These are phyloP conservation scores for Sporothrix brunneoviolacea DNA, from an alignment of 2,329 filamentous ascomycete species.

Conservation along the genomic window DNA sequence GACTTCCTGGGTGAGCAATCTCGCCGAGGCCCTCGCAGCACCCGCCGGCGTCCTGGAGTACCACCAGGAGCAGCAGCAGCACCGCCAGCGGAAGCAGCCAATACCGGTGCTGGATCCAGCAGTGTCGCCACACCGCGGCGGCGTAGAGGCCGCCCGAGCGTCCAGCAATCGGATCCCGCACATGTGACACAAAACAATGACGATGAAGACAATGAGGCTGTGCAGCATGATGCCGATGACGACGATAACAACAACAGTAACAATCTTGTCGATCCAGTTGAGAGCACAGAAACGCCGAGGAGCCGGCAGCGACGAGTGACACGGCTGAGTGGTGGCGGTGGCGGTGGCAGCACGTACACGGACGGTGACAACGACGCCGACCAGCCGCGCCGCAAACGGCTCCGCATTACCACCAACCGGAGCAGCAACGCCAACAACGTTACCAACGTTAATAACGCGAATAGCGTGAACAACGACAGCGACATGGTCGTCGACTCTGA, in stretches of 20 bases:
- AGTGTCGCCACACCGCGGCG: too few species aligned
- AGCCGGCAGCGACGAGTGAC: background rate
- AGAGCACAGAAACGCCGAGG: too few species aligned
- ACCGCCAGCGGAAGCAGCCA: too few species aligned
- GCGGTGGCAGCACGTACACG: background rate
- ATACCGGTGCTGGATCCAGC: too few species aligned
- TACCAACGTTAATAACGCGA: background rate
- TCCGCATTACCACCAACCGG: background rate
- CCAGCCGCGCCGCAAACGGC: conserved; percentile 8
- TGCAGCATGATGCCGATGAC: background rate
- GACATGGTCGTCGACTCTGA: conserved; percentile 2
- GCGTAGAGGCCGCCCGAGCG: background rate
- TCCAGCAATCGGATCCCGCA: too few species aligned
- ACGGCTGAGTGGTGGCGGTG: background rate
- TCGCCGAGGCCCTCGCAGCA: background rate
- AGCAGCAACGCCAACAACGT: background rate
- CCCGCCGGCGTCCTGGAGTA: background rate
- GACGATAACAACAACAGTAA: conserved; percentile 7
- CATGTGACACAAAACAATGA: too few species aligned
- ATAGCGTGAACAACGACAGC: background rate
- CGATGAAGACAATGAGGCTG: background rate
- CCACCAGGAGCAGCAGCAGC: too few species aligned
- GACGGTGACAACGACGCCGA: conserved; percentile 4
- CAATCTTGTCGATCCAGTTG: background rate
- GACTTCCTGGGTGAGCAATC: background rate